Percentiles rank a stretch among this genome's conserved stretches.
Evolutionary conservation across 805 yeast genomes (phyloP).

Genomic region (Ogataea angusta): DNA sequence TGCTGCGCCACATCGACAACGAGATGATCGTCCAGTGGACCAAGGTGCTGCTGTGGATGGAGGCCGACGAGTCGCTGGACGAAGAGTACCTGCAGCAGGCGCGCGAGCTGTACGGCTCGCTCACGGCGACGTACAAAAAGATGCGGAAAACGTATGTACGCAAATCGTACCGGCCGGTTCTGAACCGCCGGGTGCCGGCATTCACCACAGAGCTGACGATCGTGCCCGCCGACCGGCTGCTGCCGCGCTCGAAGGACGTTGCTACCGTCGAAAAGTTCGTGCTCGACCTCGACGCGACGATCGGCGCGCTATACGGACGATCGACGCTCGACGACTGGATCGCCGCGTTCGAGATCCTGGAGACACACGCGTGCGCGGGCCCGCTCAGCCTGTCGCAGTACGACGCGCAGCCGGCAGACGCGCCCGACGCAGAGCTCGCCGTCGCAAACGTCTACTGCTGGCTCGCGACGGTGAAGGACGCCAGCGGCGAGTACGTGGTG

Average conservation of each 20-base stretch:
- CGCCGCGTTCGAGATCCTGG: slow-evolving; percentile 67
- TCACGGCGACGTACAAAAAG: slow-evolving; percentile 51
- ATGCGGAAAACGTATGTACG: slow-evolving; percentile 68
- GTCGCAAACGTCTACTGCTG: slow-evolving; percentile 70
- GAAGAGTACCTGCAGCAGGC: slow-evolving; percentile 19
- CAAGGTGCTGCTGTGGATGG: slow-evolving; percentile 28
- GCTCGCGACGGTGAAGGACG: slow-evolving; percentile 56
- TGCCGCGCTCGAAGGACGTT: slow-evolving; percentile 36
- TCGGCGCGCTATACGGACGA: slow-evolving; percentile 53
- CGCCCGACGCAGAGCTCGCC: slow-evolving; percentile 52
- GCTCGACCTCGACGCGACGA: slow-evolving; percentile 58
- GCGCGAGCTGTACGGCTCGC: slow-evolving; percentile 21
- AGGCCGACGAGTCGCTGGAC: slow-evolving; percentile 17
- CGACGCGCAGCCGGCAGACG: slow-evolving; percentile 37
- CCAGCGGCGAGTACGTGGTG: slow-evolving; percentile 29
- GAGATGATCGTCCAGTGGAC: slow-evolving; percentile 58
- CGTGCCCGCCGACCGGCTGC: slow-evolving; percentile 33
- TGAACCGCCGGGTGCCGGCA: slow-evolving; percentile 36
- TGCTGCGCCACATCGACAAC: slow-evolving; percentile 64
- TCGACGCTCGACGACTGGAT: slow-evolving; percentile 76
- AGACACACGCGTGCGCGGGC: slow-evolving; percentile 59
- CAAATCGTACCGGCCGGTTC: slow-evolving; percentile 64
- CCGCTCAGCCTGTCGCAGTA: slow-evolving; percentile 56
- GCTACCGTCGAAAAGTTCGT: slow-evolving; percentile 59
- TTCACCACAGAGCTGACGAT: slow-evolving; percentile 40